These are phyloP conservation scores for Exophiala lecanii-corni DNA, from an alignment of 2,329 filamentous ascomycete genomes.

Conservation along the genomic window DNA sequence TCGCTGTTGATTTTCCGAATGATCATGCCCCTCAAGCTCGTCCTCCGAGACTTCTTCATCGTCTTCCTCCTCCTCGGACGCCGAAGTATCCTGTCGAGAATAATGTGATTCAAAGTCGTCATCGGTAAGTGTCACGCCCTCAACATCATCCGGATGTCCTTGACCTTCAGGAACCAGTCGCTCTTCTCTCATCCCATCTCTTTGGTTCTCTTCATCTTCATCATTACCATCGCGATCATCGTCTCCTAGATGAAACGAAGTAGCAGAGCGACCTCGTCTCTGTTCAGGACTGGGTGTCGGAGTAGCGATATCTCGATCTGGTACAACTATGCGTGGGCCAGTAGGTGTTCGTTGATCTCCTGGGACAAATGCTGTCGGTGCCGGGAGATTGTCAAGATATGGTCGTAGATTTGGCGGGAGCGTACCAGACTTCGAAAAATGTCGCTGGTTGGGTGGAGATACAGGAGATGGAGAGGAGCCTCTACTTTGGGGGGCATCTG, in stretches of 20 bases:
- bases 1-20: constrained; percentile 20
- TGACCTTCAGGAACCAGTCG: not conserved
- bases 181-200: not conserved
- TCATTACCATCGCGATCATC: constrained; percentile 13
- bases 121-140: constrained; percentile 32
- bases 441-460: constrained; percentile 1
- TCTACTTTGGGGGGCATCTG: constrained; percentile 25
- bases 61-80: constrained; percentile 26
- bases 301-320: constrained; percentile 14
- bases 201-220: constrained; percentile 5
- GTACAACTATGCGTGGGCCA: constrained; percentile 14
- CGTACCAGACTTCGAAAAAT: constrained; percentile 10
- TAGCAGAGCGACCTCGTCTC: constrained; percentile 5
- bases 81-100: constrained; percentile 37
- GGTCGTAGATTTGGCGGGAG: constrained; percentile 21
- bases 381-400: constrained; percentile 25
- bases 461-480: constrained; percentile 13
- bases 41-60: constrained; percentile 16
- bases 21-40: not conserved
- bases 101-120: constrained; percentile 45
- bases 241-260: constrained; percentile 15
- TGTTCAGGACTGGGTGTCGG: constrained; percentile 11
- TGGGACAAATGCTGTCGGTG: constrained; percentile 18
- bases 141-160: constrained; percentile 11
- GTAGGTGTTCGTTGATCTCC: constrained; percentile 21